phyloP scores from a whole-genome alignment of 2,329 filamentous ascomycete species.

The Aspergillus quadrilineatus region DNA sequence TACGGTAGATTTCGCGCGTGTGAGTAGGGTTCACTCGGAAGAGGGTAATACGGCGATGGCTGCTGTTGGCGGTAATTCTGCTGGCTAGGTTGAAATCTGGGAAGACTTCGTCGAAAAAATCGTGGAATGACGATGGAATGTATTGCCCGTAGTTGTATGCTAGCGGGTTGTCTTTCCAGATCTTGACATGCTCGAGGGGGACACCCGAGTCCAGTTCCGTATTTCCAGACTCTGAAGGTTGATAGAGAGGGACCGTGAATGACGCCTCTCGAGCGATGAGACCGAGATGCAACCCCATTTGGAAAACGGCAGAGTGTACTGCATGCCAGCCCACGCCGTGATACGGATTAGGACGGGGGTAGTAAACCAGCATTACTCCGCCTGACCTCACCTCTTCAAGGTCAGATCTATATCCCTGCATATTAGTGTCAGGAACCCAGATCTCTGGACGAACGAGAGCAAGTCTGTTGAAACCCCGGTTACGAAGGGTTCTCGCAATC shows the following conservation, averaged over 20 bases:
- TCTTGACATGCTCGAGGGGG: constrained; percentile 47
- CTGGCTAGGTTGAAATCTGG: not conserved
- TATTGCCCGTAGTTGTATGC: constrained; percentile 42
- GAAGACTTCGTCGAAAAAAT: constrained; percentile 41
- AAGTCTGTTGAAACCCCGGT: constrained; percentile 57
- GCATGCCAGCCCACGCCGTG: constrained; percentile 6
- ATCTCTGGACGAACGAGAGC: constrained; percentile 65
- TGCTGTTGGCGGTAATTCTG: not conserved
- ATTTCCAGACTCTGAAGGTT: constrained; percentile 31
- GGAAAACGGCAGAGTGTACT: constrained; percentile 18
- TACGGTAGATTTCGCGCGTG: constrained; percentile 53
- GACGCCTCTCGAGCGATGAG: constrained; percentile 41
- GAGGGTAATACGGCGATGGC: constrained; percentile 47
- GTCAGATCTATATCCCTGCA: constrained; percentile 42
- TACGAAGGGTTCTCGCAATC: constrained; percentile 45
- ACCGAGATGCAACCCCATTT: constrained; percentile 29
- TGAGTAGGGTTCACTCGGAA: constrained; percentile 52
- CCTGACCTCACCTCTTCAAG: constrained; percentile 51
- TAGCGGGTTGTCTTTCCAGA: constrained; percentile 56
- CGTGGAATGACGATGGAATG: constrained; percentile 49
- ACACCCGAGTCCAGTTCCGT: constrained; percentile 39
- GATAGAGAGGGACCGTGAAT: constrained; percentile 55
- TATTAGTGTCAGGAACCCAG: constrained; percentile 56
- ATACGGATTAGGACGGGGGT: constrained; percentile 28
- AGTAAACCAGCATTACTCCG: constrained; percentile 55